Conservation (phyloP, 2,329 filamentous ascomycete genomes). For the Beauveria sp. region DNA sequence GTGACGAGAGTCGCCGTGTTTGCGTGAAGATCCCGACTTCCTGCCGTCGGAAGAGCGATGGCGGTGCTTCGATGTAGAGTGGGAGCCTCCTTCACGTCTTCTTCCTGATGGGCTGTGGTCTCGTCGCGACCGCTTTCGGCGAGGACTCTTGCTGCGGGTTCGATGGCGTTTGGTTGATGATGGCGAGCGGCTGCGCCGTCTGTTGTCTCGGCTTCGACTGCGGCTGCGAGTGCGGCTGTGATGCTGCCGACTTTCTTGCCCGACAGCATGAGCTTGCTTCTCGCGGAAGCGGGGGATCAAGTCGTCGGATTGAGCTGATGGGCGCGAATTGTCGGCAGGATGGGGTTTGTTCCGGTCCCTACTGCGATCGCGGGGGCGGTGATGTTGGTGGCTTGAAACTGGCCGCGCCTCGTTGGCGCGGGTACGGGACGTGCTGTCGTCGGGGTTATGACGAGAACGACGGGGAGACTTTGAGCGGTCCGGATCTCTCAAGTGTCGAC, state of each 20-base stretch:
- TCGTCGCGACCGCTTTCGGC: conserved; percentile 33
- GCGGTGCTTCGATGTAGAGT: conserved; percentile 23
- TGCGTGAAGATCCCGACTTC: conserved; percentile 23
- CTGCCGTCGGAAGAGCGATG: conserved; percentile 27
- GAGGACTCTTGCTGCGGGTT: conserved; percentile 34
- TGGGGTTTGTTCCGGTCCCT: conserved; percentile 25
- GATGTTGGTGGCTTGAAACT: conserved; percentile 29
- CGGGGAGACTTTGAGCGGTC: conserved; percentile 26
- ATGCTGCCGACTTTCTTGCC: conserved; percentile 24
- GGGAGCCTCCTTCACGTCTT: conserved; percentile 32
- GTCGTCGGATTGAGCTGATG: conserved; percentile 25
- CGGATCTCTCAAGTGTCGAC: conserved; percentile 26
- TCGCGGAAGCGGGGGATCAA: conserved; percentile 32
- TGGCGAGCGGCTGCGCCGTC: conserved; percentile 26
- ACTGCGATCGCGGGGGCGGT: conserved; percentile 29
- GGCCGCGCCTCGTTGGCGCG: conserved; percentile 26
- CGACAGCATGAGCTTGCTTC: conserved; percentile 23
- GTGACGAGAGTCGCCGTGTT: conserved; percentile 20
- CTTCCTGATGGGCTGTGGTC: conserved; percentile 31
- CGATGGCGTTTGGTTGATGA: conserved; percentile 34
- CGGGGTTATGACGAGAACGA: conserved; percentile 23
- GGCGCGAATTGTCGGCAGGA: conserved; percentile 21
- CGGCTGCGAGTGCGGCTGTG: conserved; percentile 26
- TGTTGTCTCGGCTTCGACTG: conserved; percentile 27
- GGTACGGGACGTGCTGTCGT: conserved; percentile 23